A percentile compares a stretch with the other conserved stretches of the same genome.
Conservation (phyloP, 495 filamentous ascomycete species). For the Poronia punctata region DNA sequence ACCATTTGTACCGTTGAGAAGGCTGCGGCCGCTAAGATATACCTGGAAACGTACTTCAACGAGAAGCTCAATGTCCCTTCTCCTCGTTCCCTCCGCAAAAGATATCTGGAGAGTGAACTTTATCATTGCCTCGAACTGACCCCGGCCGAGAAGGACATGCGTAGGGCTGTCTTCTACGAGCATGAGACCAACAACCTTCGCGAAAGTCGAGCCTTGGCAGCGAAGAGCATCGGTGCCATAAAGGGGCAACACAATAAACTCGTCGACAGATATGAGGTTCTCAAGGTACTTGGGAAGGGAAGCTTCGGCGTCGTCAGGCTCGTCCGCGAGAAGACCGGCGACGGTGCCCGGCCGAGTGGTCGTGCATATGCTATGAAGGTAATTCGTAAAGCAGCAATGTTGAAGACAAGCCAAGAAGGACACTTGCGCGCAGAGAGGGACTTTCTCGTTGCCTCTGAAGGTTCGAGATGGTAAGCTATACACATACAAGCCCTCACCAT, state of each 20-base stretch:
- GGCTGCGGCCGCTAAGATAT: conserved; percentile 74
- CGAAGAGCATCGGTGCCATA: conserved; percentile 38
- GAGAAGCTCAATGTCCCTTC: conserved; percentile 47
- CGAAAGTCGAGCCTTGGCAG: conserved; percentile 61
- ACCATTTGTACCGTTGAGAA: conserved; percentile 73
- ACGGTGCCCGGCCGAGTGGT: conserved; percentile 7
- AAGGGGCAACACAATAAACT: conserved; percentile 17
- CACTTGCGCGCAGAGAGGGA: conserved; percentile 88
- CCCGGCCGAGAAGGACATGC: conserved; percentile 47
- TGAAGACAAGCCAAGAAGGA: conserved; percentile 82
- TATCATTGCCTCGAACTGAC: conserved; percentile 42
- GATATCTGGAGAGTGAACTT: conserved; percentile 59
- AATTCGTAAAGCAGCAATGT: conserved; percentile 86
- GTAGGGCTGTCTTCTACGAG: conserved; percentile 50
- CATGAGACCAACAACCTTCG: conserved; percentile 73
- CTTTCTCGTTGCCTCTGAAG: conserved; percentile 78
- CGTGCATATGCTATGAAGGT: conserved; percentile 93
- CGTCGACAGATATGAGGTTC: conserved; percentile 60
- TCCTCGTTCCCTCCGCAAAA: conserved; percentile 58
- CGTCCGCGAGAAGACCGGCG: conserved; percentile 55
- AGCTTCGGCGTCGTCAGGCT: conserved; percentile 90
- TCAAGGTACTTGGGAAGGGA: conserved; percentile 87
- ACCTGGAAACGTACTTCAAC: conserved; percentile 78
- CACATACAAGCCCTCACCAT: no score
- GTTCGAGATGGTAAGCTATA: conserved; percentile 61